Conservation (phyloP, 306 rosid species). For the Pterocarpus macrocarpus region DNA sequence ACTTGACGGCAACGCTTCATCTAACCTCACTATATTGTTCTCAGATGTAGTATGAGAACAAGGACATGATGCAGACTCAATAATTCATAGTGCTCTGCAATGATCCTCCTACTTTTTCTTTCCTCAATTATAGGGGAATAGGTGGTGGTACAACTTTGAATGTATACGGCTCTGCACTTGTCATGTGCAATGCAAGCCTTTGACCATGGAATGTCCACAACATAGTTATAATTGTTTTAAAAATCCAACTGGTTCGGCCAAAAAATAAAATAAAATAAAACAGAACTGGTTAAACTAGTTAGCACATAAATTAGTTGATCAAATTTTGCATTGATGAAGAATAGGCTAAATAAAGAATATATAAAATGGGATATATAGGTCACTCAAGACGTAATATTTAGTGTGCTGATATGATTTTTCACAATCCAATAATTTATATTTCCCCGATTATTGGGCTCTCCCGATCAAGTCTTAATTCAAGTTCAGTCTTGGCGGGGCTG, state of each 20-base stretch:
- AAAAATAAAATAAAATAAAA: too few species aligned
- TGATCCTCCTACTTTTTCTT: constrained; percentile 42
- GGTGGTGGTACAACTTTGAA: constrained; percentile 45
- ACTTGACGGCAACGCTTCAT: constrained; percentile 39
- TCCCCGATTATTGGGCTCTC: too few species aligned
- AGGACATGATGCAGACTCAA: constrained; percentile 44
- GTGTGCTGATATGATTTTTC: too few species aligned
- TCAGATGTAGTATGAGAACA: constrained; percentile 44
- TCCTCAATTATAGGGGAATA: constrained; percentile 52
- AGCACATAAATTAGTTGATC: not conserved
- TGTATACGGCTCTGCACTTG: constrained; percentile 37
- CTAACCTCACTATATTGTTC: constrained; percentile 39
- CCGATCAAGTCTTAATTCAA: not conserved
- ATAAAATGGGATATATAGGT: too few species aligned
- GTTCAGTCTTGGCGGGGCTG: constrained; percentile 47
- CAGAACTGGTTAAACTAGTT: not conserved
- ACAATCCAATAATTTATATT: too few species aligned
- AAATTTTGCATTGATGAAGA: too few species aligned
- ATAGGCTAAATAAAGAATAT: too few species aligned
- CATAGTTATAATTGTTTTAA: not conserved
- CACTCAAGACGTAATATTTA: too few species aligned
- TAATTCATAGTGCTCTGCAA: constrained; percentile 37
- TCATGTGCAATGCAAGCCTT: constrained; percentile 49
- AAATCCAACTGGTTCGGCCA: too few species aligned
- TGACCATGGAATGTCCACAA: constrained; percentile 41